Conservation (phyloP, 768 basidiomycete genomes). For the Suillus subaureus region DNA sequence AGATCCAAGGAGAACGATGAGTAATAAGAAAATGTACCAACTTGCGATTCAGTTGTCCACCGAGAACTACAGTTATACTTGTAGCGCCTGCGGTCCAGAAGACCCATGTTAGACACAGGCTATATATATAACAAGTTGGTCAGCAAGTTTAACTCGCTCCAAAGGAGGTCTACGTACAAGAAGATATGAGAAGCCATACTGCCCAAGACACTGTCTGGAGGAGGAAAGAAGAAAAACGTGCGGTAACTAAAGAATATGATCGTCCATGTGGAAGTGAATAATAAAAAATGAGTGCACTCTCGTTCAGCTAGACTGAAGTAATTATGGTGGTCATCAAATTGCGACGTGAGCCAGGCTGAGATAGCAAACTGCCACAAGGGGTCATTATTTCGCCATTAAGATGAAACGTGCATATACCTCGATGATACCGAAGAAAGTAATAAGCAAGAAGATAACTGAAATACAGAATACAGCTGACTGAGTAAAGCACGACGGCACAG, state of each 20-base stretch:
- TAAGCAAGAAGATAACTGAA: conserved; percentile 54
- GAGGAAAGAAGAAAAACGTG: conserved; percentile 56
- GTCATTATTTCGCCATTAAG: background rate
- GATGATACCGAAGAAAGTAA: conserved; percentile 59
- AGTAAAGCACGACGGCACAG: background rate
- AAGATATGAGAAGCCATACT: conserved; percentile 64
- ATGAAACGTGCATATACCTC: conserved; percentile 45
- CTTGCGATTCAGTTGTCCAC: conserved; percentile 73
- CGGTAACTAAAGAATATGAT: conserved; percentile 53
- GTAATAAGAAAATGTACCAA: conserved; percentile 31
- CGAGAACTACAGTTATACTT: conserved; percentile 64
- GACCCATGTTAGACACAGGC: conserved; percentile 74
- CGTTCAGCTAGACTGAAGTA: conserved; percentile 49
- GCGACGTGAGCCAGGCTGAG: conserved; percentile 70
- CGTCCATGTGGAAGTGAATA: conserved; percentile 76
- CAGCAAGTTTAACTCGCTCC: background rate
- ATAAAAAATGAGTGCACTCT: conserved; percentile 64
- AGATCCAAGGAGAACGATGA: conserved; percentile 2
- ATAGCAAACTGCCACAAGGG: conserved; percentile 53
- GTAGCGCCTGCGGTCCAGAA: conserved; percentile 78
- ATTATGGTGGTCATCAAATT: conserved; percentile 60
- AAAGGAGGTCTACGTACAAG: conserved; percentile 49
- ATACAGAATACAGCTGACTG: conserved; percentile 20
- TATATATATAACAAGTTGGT: conserved; percentile 23
- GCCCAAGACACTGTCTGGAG: conserved; percentile 50